These are phyloP conservation scores for Hansenula sp. DNA, from an alignment of 1,139 yeast species.

Conservation along the genomic window DNA sequence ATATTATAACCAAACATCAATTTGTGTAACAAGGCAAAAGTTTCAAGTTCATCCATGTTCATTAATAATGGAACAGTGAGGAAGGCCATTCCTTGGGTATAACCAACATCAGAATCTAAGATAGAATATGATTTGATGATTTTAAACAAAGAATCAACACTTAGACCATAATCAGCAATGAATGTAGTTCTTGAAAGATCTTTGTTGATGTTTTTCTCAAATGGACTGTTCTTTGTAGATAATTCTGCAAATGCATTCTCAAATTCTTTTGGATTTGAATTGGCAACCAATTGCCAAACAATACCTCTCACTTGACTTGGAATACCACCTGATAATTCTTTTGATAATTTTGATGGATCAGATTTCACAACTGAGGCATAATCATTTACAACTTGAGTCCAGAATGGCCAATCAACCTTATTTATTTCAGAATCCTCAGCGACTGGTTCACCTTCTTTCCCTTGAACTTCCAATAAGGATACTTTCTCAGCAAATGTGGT, in stretches of 20 bases:
- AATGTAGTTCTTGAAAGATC: conserved; percentile 85
- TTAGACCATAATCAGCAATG: conserved; percentile 52
- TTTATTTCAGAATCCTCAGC: conserved; percentile 27
- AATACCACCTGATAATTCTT: conserved; percentile 67
- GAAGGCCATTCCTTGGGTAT: conserved; percentile 97
- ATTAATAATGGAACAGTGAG: conserved; percentile 79
- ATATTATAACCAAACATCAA: conserved; percentile 82
- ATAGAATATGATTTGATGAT: conserved; percentile 82
- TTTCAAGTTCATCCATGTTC: conserved; percentile 77
- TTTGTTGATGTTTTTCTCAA: conserved; percentile 72
- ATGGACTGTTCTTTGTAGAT: conserved; percentile 49
- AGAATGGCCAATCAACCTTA: conserved; percentile 78
- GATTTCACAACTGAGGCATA: conserved; percentile 62
- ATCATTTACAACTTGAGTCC: conserved; percentile 78
- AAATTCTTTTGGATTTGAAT: conserved; percentile 69
- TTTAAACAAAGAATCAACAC: conserved; percentile 59
- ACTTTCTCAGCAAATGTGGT: conserved; percentile 17
- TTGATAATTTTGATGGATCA: conserved; percentile 55
- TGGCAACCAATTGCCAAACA: conserved; percentile 89
- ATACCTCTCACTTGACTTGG: conserved; percentile 85
- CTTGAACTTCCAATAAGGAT: conserved; percentile 29
- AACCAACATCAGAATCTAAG: conserved; percentile 90
- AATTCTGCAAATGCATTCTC: conserved; percentile 57
- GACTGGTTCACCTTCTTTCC: conserved; percentile 10
- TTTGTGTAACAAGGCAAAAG: conserved; percentile 75